Evolutionary conservation across 2,329 filamentous ascomycete genomes (phyloP), one percentile per base, ranked within the genome.

Genomic region (Botryotinia convoluta): DNA sequence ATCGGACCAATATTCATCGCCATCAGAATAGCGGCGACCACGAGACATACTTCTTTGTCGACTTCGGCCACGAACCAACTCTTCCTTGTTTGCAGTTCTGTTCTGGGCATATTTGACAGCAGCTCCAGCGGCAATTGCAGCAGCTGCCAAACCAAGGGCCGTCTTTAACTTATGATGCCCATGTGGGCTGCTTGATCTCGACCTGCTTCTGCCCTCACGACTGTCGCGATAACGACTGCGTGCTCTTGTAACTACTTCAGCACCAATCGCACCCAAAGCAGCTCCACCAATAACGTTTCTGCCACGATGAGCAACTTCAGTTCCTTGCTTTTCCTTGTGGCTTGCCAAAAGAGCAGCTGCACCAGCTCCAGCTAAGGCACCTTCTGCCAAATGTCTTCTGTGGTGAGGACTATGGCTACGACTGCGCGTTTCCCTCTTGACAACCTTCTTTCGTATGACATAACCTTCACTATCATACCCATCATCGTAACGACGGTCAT

Each of bases 301-400:
- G 44, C 77, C 74, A 70, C 74, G 75, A 78, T 81, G 77, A n/a
- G 76, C 75, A 62, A 75, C 73, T 73, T 76, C 76, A 63, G 78
- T 75, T 74, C 79, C 77, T 64, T 76, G 71, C 72, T 83, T 84
- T 69, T 85, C 84, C 65, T 87, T 85, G 32, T 88, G 87, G 65
- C 87, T 87, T 26, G 86, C 84, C 9, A 90, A 81, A 4, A 91
- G 81, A n/a, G 89, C 89, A 18, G 87, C 86, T 12, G 89, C 81
- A 67, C 89, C 89, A 29, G 89, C 89, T 26, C 89, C 89, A 42
- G 89, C 89, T 26, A 91, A 83, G 16, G 89, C 89, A n/a, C 89
- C 89, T 78, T 90, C 89, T 35, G 89, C 89, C 8, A 91, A 80
- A 76, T 90, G 87, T 60, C 87, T 86, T 79, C 85, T 89, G 76